A percentile compares a stretch with the other conserved stretches of the same genome.
These are phyloP conservation scores for Annulohypoxylon moriforme DNA, from an alignment of 495 filamentous ascomycete genomes.

Conservation along the genomic window DNA sequence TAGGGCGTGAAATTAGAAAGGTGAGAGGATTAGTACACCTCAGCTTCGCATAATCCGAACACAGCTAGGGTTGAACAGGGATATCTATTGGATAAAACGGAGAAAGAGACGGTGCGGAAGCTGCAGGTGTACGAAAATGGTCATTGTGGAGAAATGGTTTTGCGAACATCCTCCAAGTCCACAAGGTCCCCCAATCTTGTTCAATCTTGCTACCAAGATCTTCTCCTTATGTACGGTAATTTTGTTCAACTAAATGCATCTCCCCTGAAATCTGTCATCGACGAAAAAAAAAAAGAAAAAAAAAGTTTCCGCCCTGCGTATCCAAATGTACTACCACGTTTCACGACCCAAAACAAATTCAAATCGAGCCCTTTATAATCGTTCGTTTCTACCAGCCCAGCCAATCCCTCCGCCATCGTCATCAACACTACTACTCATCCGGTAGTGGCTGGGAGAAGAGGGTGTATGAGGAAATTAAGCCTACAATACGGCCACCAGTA, in stretches of 20 bases:
- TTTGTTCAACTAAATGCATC: constrained; percentile 23
- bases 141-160: constrained; percentile 44
- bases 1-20: constrained; percentile 13
- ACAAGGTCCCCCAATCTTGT: constrained; percentile 19
- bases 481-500: constrained; percentile 22
- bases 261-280: constrained; percentile 19
- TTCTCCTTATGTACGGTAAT: constrained; percentile 24
- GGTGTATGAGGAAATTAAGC: constrained; percentile 36
- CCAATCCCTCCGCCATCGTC: constrained; percentile 13
- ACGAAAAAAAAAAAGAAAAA: not conserved
- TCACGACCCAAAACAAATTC: constrained; percentile 26
- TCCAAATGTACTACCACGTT: constrained; percentile 45
- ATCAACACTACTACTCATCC: constrained; percentile 19
- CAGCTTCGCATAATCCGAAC: constrained; percentile 27
- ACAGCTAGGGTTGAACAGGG: constrained; percentile 23
- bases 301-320: constrained; percentile 13
- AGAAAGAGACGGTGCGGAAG: constrained; percentile 45
- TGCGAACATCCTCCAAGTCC: constrained; percentile 31
- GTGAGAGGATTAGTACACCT: constrained; percentile 30
- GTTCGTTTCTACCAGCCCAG: constrained; percentile 18
- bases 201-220: constrained; percentile 22
- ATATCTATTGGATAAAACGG: constrained; percentile 37
- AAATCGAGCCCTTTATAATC: constrained; percentile 29
- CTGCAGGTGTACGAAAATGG: constrained; percentile 40
- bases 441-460: constrained; percentile 32